Evolutionary conservation across 148 eudicot species (phyloP).

Genomic region (Fagopyrum tataricum): DNA sequence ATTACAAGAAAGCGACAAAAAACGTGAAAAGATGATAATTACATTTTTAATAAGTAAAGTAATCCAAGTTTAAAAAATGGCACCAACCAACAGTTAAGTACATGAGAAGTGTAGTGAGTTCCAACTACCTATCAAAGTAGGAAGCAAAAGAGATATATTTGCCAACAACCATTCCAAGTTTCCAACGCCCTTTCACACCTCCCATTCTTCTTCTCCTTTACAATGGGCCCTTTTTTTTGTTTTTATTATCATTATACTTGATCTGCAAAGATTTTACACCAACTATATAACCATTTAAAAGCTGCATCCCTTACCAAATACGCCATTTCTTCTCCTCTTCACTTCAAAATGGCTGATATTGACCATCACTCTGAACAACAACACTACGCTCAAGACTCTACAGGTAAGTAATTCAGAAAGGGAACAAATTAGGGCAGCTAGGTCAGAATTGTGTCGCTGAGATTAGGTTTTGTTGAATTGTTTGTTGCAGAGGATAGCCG

Average conservation of each 20-base stretch:
- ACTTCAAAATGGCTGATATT: background rate
- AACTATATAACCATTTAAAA: background rate
- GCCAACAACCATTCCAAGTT: conserved; percentile 11
- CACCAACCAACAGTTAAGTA: conserved; percentile 8
- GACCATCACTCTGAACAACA: background rate
- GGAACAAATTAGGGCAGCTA: too few species aligned
- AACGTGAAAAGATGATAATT: background rate
- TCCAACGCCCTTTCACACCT: background rate
- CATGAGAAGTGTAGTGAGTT: background rate
- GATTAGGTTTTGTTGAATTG: too few species aligned
- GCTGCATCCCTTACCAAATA: background rate
- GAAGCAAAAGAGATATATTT: background rate
- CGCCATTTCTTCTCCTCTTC: background rate
- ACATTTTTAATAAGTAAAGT: background rate
- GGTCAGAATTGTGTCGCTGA: too few species aligned
- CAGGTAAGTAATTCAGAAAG: background rate
- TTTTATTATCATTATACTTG: background rate
- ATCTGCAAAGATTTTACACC: background rate
- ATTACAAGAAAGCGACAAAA: background rate
- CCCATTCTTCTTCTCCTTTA: background rate
- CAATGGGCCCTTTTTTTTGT: background rate
- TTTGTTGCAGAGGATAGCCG: background rate
- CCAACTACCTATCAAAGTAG: conserved; percentile 12
- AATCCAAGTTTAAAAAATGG: background rate
- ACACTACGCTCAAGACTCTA: background rate